These are phyloP conservation scores for Sphaceloma murrayae DNA, from an alignment of 2,329 filamentous ascomycete species.

Conservation along the genomic window DNA sequence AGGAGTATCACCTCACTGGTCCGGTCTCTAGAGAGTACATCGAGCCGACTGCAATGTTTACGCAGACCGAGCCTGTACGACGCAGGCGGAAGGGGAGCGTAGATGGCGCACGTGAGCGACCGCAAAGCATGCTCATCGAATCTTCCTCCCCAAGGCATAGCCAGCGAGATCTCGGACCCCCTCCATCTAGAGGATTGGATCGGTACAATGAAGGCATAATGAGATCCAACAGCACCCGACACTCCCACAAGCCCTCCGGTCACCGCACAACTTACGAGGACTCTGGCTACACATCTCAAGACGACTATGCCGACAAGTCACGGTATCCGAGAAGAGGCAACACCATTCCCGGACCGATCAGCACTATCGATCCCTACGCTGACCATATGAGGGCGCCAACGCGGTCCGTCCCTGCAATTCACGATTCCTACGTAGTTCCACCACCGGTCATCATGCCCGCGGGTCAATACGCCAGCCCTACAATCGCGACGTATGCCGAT, in stretches of 20 bases:
- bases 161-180: constrained; percentile 41
- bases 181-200: constrained; percentile 62
- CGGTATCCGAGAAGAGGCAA: constrained; percentile 1
- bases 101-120: constrained; percentile 36
- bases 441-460: constrained; percentile 21
- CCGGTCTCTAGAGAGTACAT: constrained; percentile 35
- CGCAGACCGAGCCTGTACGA: constrained; percentile 42
- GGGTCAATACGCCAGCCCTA: constrained; percentile 5
- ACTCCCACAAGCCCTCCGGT: constrained; percentile 26
- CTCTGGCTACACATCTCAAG: constrained; percentile 11
- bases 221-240: constrained; percentile 39
- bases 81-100: constrained; percentile 35
- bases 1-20: constrained; percentile 27
- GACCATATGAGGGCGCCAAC: constrained; percentile 6
- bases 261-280: constrained; percentile 1
- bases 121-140: constrained; percentile 36
- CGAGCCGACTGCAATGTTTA: constrained; percentile 42
- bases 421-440: constrained; percentile 14
- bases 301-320: constrained; percentile 9
- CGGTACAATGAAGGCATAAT: constrained; percentile 48
- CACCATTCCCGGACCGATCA: constrained; percentile 2
- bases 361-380: constrained; percentile 1
- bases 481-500: constrained; percentile 11
- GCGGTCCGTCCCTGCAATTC: constrained; percentile 15
- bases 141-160: constrained; percentile 26